Percentiles rank a stretch among this genome's conserved stretches.
These are phyloP conservation scores for Phytophthora megakarya DNA, from an alignment of 352 stramenopile species.

Conservation along the genomic window DNA sequence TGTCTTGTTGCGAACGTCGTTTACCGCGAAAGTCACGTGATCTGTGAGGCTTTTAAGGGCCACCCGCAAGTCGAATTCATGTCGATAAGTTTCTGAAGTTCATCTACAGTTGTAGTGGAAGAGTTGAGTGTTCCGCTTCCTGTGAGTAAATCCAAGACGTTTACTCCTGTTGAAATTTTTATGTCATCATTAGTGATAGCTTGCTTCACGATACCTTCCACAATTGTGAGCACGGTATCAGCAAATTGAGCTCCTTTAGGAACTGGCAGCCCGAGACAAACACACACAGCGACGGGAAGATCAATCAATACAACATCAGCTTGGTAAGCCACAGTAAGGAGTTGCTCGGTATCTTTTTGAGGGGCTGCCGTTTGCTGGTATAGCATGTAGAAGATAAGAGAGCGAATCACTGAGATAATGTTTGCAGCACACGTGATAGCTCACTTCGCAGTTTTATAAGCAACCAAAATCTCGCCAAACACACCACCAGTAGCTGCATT, in stretches of 20 bases:
- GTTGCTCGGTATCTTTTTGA: slow-evolving; percentile 23
- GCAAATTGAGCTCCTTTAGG: slow-evolving; percentile 19
- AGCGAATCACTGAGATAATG: slow-evolving; percentile 22
- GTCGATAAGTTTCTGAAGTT: slow-evolving; percentile 31
- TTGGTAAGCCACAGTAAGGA: slow-evolving; percentile 28
- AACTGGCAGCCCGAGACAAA: slow-evolving; percentile 19
- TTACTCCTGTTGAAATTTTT: slow-evolving; percentile 31
- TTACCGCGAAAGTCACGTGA: slow-evolving; percentile 22
- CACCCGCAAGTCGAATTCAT: slow-evolving; percentile 10
- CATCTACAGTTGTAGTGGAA: slow-evolving; percentile 22
- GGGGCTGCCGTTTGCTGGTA: slow-evolving; percentile 30
- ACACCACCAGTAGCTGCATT: slow-evolving; percentile 33
- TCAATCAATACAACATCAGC: slow-evolving; percentile 27
- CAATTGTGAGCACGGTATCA: slow-evolving; percentile 19
- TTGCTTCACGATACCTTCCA: slow-evolving; percentile 36
- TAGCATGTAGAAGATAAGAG: slow-evolving; percentile 27
- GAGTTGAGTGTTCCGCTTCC: slow-evolving; percentile 23
- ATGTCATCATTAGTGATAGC: slow-evolving; percentile 33
- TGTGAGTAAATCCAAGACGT: slow-evolving; percentile 29
- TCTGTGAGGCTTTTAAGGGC: slow-evolving; percentile 31
- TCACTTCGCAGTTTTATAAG: slow-evolving; percentile 33
- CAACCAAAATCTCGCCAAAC: slow-evolving; percentile 27
- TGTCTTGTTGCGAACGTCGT: slow-evolving; percentile 21
- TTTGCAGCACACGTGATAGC: slow-evolving; percentile 31
- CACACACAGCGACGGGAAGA: slow-evolving; percentile 23